phyloP scores from a whole-genome alignment of 2,329 filamentous ascomycete genomes.

The Botrytis galanthina region DNA sequence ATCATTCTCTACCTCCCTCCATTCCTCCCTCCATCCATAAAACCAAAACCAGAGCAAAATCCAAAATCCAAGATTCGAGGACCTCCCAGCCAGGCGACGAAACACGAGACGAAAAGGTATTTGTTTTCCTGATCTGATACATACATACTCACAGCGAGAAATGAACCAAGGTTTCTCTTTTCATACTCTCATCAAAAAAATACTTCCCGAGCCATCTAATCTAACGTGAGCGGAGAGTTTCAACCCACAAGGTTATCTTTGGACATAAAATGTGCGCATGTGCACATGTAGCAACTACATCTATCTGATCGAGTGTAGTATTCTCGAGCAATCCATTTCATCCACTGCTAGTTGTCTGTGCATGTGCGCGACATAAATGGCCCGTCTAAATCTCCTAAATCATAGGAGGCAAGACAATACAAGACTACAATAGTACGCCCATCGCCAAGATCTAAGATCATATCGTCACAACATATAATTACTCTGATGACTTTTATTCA shows the following conservation, averaged over 20 bases:
- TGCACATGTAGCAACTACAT: not conserved
- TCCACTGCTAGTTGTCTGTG: not conserved
- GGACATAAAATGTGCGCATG: not conserved
- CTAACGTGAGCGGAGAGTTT: not conserved
- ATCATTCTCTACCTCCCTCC: too few species aligned
- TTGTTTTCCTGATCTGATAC: fast-evolving
- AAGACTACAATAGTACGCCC: not conserved
- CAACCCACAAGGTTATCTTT: fast-evolving
- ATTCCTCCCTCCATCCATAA: too few species aligned
- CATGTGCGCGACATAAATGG: not conserved
- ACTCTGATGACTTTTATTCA: not conserved
- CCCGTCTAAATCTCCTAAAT: not conserved
- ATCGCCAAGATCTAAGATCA: not conserved
- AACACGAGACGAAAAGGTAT: not conserved
- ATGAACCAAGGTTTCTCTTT: not conserved
- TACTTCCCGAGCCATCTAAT: not conserved
- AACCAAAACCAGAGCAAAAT: too few species aligned
- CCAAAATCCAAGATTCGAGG: not conserved
- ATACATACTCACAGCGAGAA: not conserved
- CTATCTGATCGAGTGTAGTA: not conserved
- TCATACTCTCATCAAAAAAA: too few species aligned
- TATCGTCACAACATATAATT: not conserved
- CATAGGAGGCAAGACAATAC: not conserved
- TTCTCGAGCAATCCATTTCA: not conserved
- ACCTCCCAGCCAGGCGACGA: fast-evolving